These are phyloP conservation scores for Daedaleopsis nitida DNA, from an alignment of 768 basidiomycete genomes.

Conservation along the genomic window DNA sequence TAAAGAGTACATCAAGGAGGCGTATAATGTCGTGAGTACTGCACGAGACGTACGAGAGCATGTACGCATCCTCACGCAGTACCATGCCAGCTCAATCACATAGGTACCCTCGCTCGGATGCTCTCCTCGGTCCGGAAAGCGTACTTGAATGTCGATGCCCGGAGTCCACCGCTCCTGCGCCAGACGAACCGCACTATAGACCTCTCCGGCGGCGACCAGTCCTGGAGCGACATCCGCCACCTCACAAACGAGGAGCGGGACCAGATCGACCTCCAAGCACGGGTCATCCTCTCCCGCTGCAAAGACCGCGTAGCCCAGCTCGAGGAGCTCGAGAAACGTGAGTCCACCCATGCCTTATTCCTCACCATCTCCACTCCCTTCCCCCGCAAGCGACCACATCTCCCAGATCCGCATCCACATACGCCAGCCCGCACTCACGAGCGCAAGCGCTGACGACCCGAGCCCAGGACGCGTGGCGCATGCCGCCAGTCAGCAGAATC, in stretches of 20 bases:
- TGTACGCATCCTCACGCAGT: constrained; percentile 5
- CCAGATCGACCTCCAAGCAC: constrained; percentile 92
- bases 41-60: not conserved
- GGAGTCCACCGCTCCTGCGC: constrained; percentile 51
- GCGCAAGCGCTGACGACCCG: not conserved
- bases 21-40: constrained; percentile 64
- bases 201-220: constrained; percentile 44
- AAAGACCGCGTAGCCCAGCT: constrained; percentile 85
- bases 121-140: constrained; percentile 77
- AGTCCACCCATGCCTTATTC: constrained; percentile 32
- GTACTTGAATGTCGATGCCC: constrained; percentile 80
- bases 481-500: constrained; percentile 62
- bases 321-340: constrained; percentile 89
- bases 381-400: too few relatives aligned
- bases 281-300: constrained; percentile 82
- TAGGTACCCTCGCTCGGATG: constrained; percentile 69
- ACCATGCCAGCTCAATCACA: constrained; percentile 63
- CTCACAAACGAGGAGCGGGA: constrained; percentile 91
- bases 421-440: too few relatives aligned
- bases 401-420: too few relatives aligned
- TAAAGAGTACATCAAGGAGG: constrained; percentile 75
- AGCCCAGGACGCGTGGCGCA: constrained; percentile 65
- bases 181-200: constrained; percentile 58
- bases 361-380: not conserved
- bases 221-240: constrained; percentile 66